Conservation (phyloP, 306 rosid species). For the Notholithocarpus densiflorus region DNA sequence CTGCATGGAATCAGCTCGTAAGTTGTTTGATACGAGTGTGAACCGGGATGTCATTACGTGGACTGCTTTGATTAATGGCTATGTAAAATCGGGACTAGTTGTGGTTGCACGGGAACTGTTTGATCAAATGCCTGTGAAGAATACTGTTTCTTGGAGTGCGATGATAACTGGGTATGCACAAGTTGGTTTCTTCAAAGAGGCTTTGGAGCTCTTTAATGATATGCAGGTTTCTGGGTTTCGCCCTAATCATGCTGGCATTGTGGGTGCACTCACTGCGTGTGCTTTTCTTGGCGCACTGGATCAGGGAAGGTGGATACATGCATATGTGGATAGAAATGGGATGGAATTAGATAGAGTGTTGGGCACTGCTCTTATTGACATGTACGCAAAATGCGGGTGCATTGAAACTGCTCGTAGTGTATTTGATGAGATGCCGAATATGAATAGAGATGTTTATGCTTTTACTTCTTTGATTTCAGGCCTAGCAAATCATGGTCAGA, state of each 20-base stretch:
- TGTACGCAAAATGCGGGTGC: constrained; percentile 46
- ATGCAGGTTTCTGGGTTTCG: constrained; percentile 33
- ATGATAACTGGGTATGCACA: too few species aligned
- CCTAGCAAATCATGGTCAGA: constrained; percentile 37
- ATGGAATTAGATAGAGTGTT: constrained; percentile 28
- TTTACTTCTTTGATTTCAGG: constrained; percentile 46
- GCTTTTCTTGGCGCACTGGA: constrained; percentile 30
- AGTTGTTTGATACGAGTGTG: too few species aligned
- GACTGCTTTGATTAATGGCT: too few species aligned
- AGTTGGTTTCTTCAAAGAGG: constrained; percentile 25
- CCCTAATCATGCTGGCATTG: constrained; percentile 37
- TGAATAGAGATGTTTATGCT: constrained; percentile 34
- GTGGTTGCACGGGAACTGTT: too few species aligned
- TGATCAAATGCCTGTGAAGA: too few species aligned
- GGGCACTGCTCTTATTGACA: constrained; percentile 44
- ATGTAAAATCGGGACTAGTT: too few species aligned
- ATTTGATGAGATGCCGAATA: constrained; percentile 30
- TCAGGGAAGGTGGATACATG: constrained; percentile 39
- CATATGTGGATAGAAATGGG: constrained; percentile 28
- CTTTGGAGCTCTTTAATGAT: constrained; percentile 39
- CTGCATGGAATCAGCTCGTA: too few species aligned
- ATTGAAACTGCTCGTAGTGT: constrained; percentile 26
- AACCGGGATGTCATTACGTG: too few species aligned
- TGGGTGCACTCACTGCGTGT: constrained; percentile 42
- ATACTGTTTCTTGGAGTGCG: too few species aligned